Conservation (phyloP, 164 flowering plant genomes). For the Chimonanthus salicifolius region DNA sequence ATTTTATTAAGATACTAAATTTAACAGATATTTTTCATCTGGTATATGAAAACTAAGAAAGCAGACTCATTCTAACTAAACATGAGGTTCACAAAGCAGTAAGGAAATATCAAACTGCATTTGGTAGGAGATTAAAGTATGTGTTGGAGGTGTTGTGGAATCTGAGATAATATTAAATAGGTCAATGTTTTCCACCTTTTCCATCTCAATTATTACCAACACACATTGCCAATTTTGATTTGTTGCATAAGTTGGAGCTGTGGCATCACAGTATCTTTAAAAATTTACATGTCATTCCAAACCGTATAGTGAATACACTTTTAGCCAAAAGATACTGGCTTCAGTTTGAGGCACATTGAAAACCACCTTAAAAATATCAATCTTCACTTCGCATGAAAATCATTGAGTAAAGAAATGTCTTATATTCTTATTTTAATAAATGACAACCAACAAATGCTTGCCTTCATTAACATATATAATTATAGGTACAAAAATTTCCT, state of each 20-base stretch:
- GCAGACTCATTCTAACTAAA: background rate
- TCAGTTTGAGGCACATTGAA: too few relatives aligned
- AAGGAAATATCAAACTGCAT: background rate
- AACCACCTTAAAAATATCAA: too few relatives aligned
- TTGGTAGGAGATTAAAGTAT: background rate
- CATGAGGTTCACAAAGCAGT: too few relatives aligned
- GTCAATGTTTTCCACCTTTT: background rate
- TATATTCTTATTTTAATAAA: too few relatives aligned
- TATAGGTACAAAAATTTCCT: too few relatives aligned
- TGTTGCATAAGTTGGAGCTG: background rate
- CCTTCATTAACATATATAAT: too few relatives aligned
- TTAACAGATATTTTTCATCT: background rate
- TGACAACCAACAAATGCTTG: too few relatives aligned
- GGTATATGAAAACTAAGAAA: background rate
- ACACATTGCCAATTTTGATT: background rate
- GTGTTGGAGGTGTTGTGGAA: background rate
- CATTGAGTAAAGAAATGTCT: too few relatives aligned
- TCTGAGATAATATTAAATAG: too few relatives aligned
- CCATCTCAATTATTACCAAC: background rate
- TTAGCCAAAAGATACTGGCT: too few relatives aligned
- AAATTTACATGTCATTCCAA: background rate
- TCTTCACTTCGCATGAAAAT: too few relatives aligned
- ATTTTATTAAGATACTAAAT: slow-evolving; percentile 1
- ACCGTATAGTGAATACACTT: background rate
- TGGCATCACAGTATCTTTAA: background rate